Evolutionary conservation across 2,329 filamentous ascomycete genomes (phyloP), one percentile per base, ranked within the genome.

Genomic region (Botryotinia globosa): DNA sequence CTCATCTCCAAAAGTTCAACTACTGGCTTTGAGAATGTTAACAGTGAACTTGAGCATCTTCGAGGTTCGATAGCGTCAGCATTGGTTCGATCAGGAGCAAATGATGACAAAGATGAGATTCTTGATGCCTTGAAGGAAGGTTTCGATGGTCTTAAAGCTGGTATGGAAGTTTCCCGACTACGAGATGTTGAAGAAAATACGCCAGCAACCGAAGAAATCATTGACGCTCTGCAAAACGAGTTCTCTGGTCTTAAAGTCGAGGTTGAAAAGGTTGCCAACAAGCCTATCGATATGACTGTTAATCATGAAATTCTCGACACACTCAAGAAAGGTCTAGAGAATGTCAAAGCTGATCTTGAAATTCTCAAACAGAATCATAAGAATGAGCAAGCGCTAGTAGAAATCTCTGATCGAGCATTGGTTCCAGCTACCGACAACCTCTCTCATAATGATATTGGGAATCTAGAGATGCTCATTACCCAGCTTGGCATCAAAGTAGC

Each of bases 241-340:
- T 87, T 98, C 10, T 90, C 92, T 74, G 90, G 91, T 65, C 85
- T 98, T 14, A 90, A 92, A 39, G 85, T 86, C 42, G 91, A 94
- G 74, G 91, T 98, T 73, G 94, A 97, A 73, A 87, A 86, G 79
- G 86, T 96, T 25, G 85, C 89, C 34, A 90, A 95, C 80, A 96
- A 94, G 82, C 92, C 94, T 8, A 85, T n/a, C 0, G 94, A 97
- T 77, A 87, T 95, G 81, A 94, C 92, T 0, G 90, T 93, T 73
- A 95, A 92, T 74, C 93, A 97, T 76, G 94, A 98, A 82, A 94
- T 98, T 69, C 85, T 98, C 1, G 93, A 97, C 74, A 93, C 93
- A 0, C 86, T 98, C 72, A 97, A 92, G 80, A 87, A 90, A n/a
- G 94, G 94, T 0, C 85, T 98, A 14, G 90, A 92, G 61, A 87